Conservation (phyloP, 352 stramenopile species). For the Blastocystis hominis region DNA sequence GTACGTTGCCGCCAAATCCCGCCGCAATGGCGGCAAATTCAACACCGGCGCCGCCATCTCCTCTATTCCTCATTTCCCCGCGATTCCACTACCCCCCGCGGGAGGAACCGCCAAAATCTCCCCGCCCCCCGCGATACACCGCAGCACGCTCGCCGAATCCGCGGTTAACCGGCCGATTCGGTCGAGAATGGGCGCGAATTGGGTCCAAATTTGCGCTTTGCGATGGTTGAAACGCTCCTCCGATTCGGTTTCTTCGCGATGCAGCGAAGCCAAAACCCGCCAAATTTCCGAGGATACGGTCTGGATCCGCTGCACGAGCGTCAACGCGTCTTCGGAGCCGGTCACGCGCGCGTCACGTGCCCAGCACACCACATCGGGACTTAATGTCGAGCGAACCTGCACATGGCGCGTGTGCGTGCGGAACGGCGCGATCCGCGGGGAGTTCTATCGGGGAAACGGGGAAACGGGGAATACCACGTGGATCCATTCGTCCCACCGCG, state of each 20-base stretch:
- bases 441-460: constrained; percentile 65
- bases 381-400: neutral
- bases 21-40: neutral
- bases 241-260: neutral
- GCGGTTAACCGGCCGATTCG: neutral
- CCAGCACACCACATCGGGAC: constrained; percentile 12
- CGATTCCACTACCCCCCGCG: neutral
- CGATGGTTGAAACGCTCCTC: neutral
- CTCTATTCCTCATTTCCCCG: neutral
- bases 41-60: neutral
- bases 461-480: neutral
- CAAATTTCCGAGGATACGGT: neutral
- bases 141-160: neutral
- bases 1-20: neutral
- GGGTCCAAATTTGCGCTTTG: neutral
- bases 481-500: constrained; percentile 78
- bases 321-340: neutral
- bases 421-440: constrained; percentile 71
- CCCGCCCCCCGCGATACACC: neutral
- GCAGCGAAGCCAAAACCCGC: neutral
- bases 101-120: neutral
- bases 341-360: neutral
- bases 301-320: neutral
- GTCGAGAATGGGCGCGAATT: constrained; percentile 10
- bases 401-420: constrained; percentile 67